Base-by-base conservation (phyloP, 106 monocot species). In the Cymbidium sinense region DNA sequence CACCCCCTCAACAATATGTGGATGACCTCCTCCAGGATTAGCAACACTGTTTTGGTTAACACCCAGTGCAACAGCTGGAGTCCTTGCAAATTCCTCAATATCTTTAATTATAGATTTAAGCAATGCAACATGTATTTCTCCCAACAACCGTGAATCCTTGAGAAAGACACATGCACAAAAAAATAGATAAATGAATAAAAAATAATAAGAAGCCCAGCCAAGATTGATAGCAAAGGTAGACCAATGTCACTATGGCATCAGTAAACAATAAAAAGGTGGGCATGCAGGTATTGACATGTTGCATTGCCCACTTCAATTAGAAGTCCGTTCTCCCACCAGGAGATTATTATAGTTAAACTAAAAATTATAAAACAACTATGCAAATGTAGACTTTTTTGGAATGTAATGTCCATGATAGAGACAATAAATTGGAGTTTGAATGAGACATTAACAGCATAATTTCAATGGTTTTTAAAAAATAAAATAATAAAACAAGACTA, bases 11-110 rank as follows among this genome's bases (percentile, higher is more conserved):
- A 99, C 85, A 82, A 99, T 84, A 19, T 89, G 89, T 77, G 91
- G 92, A 81, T 99, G 98, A 31, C 98, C 98, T 71, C 98, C 98
- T 73, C 90, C 81, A 87, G 94, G 94, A 90, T 94, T 94, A 73
- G 82, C 89, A 77, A 88, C 79, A 79, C 84, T 81, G 75, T 76
- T 90, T 82, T 92, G 95, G 84, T 87, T 93, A 76, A 79, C 78
- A 13, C 88, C 94, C 39, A 78, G 34, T 47, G 92, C 47, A 72
- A 81, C 70, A 81, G 92, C 85, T 64, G 98, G 94, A 73, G 86
- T 86, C 75, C 94, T 88, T 74, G 90, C 92, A 70, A 99, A 94
- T 86, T 99, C 94, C 83, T 99, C 98, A 58, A 98, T 94, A 78
- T 98, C 94, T 78, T 94, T 98, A 76, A 99, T 92, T 43, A 99